phyloP scores from a whole-genome alignment of 192 early-diverging fungal genomes.

The Coemansia sp. region DNA sequence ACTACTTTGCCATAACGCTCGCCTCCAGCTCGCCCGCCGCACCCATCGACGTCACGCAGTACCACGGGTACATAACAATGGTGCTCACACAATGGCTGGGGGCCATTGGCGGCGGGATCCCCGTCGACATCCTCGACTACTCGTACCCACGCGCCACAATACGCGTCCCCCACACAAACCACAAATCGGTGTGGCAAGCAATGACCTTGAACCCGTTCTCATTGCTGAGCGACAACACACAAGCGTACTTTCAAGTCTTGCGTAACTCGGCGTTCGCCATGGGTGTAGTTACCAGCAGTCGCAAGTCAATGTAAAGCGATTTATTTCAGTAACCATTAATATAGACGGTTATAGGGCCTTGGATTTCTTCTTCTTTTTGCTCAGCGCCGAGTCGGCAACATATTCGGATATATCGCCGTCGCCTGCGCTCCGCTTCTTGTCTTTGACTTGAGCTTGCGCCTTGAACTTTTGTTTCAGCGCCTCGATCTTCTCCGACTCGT shows the following conservation, averaged over 20 bases:
- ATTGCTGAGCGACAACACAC: slow-evolving; percentile 11
- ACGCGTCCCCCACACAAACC: slow-evolving; percentile 35
- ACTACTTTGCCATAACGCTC: slow-evolving; percentile 41
- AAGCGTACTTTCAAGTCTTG: slow-evolving; percentile 33
- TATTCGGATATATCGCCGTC: slow-evolving; percentile 18
- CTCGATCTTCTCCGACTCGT: slow-evolving; percentile 44
- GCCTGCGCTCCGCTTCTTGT: slow-evolving; percentile 19
- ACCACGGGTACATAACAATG: slow-evolving; percentile 25
- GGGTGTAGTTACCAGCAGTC: slow-evolving; percentile 33
- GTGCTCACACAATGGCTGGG: slow-evolving; percentile 42
- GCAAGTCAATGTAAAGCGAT: neutral
- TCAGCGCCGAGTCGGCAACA: slow-evolving; percentile 2
- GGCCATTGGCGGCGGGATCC: slow-evolving; percentile 29
- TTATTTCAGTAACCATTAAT: neutral
- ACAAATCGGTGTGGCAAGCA: slow-evolving; percentile 48
- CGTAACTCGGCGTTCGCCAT: slow-evolving; percentile 43
- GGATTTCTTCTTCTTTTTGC: slow-evolving; percentile 16
- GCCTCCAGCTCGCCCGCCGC: slow-evolving; percentile 2
- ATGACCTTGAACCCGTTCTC: slow-evolving; percentile 31
- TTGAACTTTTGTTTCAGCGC: slow-evolving; percentile 51
- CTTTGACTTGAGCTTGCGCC: slow-evolving; percentile 26
- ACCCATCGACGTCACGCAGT: slow-evolving; percentile 15
- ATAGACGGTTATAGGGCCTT: neutral
- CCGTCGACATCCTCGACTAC: slow-evolving; percentile 35
- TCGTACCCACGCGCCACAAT: slow-evolving; percentile 20